Evolutionary conservation across 306 rosid species (phyloP).

Genomic region (Corylus americana): DNA sequence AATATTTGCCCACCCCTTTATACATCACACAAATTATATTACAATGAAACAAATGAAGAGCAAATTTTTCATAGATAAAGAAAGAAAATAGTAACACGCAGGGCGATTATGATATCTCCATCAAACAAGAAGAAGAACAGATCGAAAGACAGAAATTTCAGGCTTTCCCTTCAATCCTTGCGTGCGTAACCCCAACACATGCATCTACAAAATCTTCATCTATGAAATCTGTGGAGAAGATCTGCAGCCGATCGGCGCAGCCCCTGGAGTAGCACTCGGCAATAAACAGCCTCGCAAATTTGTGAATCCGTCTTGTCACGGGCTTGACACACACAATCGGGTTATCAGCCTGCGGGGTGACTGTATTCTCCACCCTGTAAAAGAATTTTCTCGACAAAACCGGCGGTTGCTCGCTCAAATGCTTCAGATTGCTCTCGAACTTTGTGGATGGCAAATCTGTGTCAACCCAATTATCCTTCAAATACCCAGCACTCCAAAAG

Average conservation of each 20-base stretch:
- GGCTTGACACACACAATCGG: slow-evolving; percentile 78
- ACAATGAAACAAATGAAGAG: slow-evolving; percentile 2
- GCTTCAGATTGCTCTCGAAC: slow-evolving; percentile 72
- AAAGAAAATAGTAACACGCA: not conserved
- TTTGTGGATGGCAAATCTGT: slow-evolving; percentile 90
- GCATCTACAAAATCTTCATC: slow-evolving; percentile 85
- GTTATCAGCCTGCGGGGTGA: slow-evolving; percentile 78
- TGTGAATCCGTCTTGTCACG: slow-evolving; percentile 68
- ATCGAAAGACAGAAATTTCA: slow-evolving; percentile 17
- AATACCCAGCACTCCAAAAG: slow-evolving; percentile 64
- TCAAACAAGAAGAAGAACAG: not conserved
- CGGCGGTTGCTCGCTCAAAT: slow-evolving; percentile 65
- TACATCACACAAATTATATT: not conserved
- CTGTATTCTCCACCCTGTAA: slow-evolving; percentile 91
- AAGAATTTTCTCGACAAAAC: slow-evolving; percentile 63
- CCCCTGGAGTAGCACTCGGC: slow-evolving; percentile 54
- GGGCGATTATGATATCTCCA: not conserved
- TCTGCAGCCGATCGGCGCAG: slow-evolving; percentile 58
- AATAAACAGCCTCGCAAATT: slow-evolving; percentile 70
- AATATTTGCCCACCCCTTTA: no score
- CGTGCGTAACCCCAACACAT: slow-evolving; percentile 66
- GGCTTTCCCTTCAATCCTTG: slow-evolving; percentile 69
- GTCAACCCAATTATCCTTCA: slow-evolving; percentile 79
- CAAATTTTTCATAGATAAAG: not conserved
- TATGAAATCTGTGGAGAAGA: slow-evolving; percentile 76